phyloP scores from a whole-genome alignment of 495 filamentous ascomycete genomes.

The Penicillium diatomitis region DNA sequence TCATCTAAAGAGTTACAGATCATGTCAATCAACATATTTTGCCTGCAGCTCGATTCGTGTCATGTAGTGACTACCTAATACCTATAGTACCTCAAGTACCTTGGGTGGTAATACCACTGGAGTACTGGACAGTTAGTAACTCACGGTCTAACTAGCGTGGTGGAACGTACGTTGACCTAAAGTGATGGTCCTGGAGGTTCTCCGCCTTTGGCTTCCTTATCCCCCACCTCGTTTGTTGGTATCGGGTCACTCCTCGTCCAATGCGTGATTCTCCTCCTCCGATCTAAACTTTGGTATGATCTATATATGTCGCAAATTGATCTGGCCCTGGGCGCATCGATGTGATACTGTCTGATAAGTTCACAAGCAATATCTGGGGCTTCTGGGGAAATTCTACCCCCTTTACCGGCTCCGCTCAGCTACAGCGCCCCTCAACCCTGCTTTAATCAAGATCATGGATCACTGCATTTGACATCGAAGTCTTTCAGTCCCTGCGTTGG shows the following conservation, averaged over 20 bases:
- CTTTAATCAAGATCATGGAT: slow-evolving; percentile 8
- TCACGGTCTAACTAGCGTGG: no score
- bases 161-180: no score
- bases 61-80: no score
- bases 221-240: slow-evolving; percentile 14
- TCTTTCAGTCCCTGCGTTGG: slow-evolving; percentile 1
- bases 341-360: slow-evolving; percentile 18
- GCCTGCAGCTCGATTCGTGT: no score
- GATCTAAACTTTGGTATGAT: not conserved
- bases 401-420: slow-evolving; percentile 6
- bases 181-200: slow-evolving; percentile 5
- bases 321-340: slow-evolving; percentile 17
- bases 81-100: no score
- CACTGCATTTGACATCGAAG: slow-evolving; percentile 6
- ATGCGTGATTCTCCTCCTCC: not conserved
- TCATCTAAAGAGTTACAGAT: no score
- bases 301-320: not conserved
- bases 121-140: no score
- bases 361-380: slow-evolving; percentile 10
- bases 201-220: slow-evolving; percentile 16
- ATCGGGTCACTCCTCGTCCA: not conserved
- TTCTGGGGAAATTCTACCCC: not conserved
- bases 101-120: no score
- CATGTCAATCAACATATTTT: no score
- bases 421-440: not conserved